phyloP scores from a whole-genome alignment of 495 filamentous ascomycete species.

The Annulohypoxylon moriforme region DNA sequence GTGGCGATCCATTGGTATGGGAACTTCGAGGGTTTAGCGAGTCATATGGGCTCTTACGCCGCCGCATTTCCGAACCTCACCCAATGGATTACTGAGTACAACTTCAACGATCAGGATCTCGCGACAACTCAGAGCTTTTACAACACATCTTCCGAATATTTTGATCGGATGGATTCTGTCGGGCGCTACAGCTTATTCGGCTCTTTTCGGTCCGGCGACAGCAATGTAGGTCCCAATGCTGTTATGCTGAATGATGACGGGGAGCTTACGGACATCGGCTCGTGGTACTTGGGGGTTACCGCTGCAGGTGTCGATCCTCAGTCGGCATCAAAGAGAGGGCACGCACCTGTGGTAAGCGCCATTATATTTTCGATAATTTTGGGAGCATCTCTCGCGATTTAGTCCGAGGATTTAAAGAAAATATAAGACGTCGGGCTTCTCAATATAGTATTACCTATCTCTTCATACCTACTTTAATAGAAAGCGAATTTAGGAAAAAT shows the following conservation, averaged over 20 bases:
- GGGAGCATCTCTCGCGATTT: not conserved
- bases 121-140: slow-evolving; percentile 70
- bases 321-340: slow-evolving; percentile 1
- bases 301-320: slow-evolving; percentile 59
- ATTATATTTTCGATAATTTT: slow-evolving; percentile 15
- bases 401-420: not conserved
- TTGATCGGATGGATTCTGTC: slow-evolving; percentile 71
- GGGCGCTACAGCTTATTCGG: slow-evolving; percentile 79
- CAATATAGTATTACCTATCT: not conserved
- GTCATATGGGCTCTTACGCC: slow-evolving; percentile 71
- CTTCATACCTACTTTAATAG: no score
- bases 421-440: not conserved
- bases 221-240: slow-evolving; percentile 75
- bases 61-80: slow-evolving; percentile 68
- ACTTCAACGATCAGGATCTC: slow-evolving; percentile 62
- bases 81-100: slow-evolving; percentile 82
- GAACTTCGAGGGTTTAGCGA: slow-evolving; percentile 76
- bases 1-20: slow-evolving; percentile 83
- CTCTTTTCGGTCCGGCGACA: slow-evolving; percentile 71
- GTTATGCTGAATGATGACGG: slow-evolving; percentile 73
- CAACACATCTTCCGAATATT: slow-evolving; percentile 69
- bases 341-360: not conserved
- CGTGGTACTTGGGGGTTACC: slow-evolving; percentile 73
- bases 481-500: no score
- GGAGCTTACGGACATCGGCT: slow-evolving; percentile 75